phyloP scores from a whole-genome alignment of 352 stramenopile genomes.

The Nothophytophthora sp. region DNA sequence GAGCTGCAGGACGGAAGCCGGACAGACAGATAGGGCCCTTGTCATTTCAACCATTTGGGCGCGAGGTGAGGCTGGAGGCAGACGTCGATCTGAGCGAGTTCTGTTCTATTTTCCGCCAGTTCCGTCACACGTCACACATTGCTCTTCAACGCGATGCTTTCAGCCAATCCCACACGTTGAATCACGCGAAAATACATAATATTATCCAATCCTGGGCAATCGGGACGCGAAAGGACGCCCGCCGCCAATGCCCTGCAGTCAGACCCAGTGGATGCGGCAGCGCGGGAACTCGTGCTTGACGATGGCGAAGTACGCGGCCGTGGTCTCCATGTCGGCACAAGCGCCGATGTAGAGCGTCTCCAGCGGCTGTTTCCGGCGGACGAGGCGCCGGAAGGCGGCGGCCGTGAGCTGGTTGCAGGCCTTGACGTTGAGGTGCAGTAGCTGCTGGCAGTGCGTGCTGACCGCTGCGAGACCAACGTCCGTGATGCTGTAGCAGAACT shows the following conservation, averaged over 20 bases:
- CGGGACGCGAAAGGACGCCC: background rate
- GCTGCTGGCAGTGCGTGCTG: conserved; percentile 39
- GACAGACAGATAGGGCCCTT: too few species aligned
- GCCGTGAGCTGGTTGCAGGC: conserved; percentile 83
- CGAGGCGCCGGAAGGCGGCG: conserved; percentile 53
- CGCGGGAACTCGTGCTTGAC: conserved; percentile 66
- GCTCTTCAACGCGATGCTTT: too few species aligned
- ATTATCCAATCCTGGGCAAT: conserved; percentile 18
- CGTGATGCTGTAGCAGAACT: conserved; percentile 89
- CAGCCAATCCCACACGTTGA: background rate
- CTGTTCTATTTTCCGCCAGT: too few species aligned
- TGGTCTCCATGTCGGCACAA: conserved; percentile 69
- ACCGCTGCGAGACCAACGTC: conserved; percentile 63
- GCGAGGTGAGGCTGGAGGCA: too few species aligned
- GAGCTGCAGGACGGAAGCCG: too few species aligned
- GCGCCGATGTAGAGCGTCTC: conserved; percentile 67
- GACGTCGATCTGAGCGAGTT: too few species aligned
- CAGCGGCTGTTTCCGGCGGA: conserved; percentile 33
- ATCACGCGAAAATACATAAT: conserved; percentile 18
- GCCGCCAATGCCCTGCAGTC: conserved; percentile 11
- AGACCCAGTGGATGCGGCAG: conserved; percentile 75
- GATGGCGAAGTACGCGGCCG: conserved; percentile 50
- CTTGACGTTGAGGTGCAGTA: conserved; percentile 86
- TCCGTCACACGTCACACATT: conserved; percentile 1
- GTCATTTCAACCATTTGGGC: too few species aligned